These are phyloP conservation scores for Eucalyptus regnans DNA, from an alignment of 345 rosid genomes.

Conservation along the genomic window DNA sequence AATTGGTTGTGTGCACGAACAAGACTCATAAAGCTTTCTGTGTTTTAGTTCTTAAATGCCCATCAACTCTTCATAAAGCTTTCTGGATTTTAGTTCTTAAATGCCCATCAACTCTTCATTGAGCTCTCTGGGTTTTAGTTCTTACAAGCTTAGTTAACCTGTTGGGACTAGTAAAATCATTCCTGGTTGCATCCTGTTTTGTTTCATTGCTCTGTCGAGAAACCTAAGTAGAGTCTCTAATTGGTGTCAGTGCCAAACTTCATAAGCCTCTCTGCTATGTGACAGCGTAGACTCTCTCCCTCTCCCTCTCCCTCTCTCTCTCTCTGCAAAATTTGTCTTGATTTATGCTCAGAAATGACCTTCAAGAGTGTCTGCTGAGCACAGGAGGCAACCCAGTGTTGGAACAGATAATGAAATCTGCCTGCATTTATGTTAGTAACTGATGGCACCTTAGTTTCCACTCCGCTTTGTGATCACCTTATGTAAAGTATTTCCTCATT, in stretches of 20 bases:
- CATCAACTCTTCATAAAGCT: background rate
- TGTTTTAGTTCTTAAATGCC: background rate
- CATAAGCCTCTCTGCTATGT: background rate
- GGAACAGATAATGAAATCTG: background rate
- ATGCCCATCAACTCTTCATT: background rate
- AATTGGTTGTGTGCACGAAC: background rate
- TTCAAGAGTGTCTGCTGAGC: background rate
- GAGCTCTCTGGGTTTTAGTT: background rate
- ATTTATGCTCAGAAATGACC: background rate
- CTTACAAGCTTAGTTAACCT: background rate
- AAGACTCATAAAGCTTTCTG: background rate
- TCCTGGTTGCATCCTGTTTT: background rate
- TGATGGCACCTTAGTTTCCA: background rate
- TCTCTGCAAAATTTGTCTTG: background rate
- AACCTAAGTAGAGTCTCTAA: background rate
- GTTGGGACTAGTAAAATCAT: background rate
- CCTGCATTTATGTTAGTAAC: background rate
- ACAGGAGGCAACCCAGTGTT: background rate
- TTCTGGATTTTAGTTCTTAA: background rate
- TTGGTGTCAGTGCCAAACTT: background rate
- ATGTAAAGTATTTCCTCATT: background rate
- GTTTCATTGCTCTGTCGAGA: background rate
- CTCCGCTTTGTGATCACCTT: background rate
- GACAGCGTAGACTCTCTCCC: background rate
- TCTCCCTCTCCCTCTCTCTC: background rate